These are phyloP conservation scores for Microstegium vimineum DNA, from an alignment of 176 grass and related monocot species.

Conservation along the genomic window DNA sequence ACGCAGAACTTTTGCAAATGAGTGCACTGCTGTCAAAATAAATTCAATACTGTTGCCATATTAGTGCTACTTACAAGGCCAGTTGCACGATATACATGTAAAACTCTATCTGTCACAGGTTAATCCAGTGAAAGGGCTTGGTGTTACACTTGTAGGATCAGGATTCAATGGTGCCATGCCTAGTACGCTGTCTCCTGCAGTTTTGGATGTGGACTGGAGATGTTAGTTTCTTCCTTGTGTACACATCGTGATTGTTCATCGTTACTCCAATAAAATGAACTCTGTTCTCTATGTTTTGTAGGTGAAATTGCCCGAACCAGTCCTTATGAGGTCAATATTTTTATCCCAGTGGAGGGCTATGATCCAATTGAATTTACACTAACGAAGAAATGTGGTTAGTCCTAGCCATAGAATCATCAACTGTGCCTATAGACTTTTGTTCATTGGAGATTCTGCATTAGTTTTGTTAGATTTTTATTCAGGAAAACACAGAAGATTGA, in stretches of 20 bases:
- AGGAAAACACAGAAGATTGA: not conserved
- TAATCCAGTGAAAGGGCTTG: slow-evolving; percentile 71
- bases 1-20: not conserved
- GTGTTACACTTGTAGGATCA: slow-evolving; percentile 60
- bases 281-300: slow-evolving; percentile 34
- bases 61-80: not conserved
- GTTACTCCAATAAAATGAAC: slow-evolving; percentile 13
- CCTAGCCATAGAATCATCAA: slow-evolving; percentile 27
- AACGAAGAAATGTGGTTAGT: slow-evolving; percentile 87
- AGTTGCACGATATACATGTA: not conserved
- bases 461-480: not conserved
- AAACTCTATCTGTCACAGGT: slow-evolving; percentile 40
- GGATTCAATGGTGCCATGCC: slow-evolving; percentile 50
- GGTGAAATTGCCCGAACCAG: slow-evolving; percentile 58
- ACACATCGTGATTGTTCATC: not conserved
- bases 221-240: slow-evolving; percentile 44
- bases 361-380: slow-evolving; percentile 83
- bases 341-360: slow-evolving; percentile 73
- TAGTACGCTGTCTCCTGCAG: slow-evolving; percentile 78
- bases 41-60: not conserved
- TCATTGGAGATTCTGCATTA: not conserved
- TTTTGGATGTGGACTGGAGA: slow-evolving; percentile 86
- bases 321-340: slow-evolving; percentile 71
- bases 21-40: not conserved
- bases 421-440: not conserved